Percentiles rank a stretch among this genome's conserved stretches.
These are phyloP conservation scores for Pythium diclinum DNA, from an alignment of 352 stramenopile species.

Conservation along the genomic window DNA sequence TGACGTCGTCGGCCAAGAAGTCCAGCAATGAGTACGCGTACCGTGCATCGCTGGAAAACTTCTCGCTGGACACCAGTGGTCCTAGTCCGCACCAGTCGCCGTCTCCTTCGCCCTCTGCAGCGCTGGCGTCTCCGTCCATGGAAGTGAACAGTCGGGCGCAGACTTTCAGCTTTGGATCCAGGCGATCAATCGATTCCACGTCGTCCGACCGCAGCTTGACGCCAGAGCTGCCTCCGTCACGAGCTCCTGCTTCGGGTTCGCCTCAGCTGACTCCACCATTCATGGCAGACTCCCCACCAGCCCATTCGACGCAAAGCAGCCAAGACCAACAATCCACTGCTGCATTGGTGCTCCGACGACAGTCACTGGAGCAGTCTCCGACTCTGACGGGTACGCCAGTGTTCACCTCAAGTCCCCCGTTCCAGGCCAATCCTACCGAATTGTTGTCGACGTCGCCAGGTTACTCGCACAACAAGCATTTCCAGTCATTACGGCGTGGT, in stretches of 20 bases:
- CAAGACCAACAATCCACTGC: constrained; percentile 15
- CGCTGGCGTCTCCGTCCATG: neutral
- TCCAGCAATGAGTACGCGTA: constrained; percentile 34
- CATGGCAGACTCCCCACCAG: constrained; percentile 16
- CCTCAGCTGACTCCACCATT: constrained; percentile 39
- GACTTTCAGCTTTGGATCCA: constrained; percentile 20
- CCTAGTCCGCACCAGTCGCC: constrained; percentile 14
- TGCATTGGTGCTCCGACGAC: constrained; percentile 25
- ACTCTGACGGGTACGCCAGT: constrained; percentile 25
- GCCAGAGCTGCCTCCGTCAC: constrained; percentile 6
- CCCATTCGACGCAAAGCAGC: neutral
- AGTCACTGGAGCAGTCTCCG: constrained; percentile 13
- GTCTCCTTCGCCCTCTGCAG: neutral
- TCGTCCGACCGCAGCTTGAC: constrained; percentile 21
- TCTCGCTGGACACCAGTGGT: constrained; percentile 44
- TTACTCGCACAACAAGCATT: constrained; percentile 75
- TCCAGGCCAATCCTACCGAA: constrained; percentile 65
- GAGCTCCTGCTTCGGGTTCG: constrained; percentile 13
- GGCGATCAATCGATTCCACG: constrained; percentile 9
- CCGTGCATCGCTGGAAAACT: constrained; percentile 60
- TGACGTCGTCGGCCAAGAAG: constrained; percentile 25
- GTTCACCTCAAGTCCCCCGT: constrained; percentile 54
- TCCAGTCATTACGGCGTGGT: constrained; percentile 34
- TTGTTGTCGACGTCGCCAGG: constrained; percentile 68
- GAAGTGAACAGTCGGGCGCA: constrained; percentile 6